Base-by-base conservation (phyloP, 1,139 yeast species). In the Yamadazyma aaseri region DNA sequence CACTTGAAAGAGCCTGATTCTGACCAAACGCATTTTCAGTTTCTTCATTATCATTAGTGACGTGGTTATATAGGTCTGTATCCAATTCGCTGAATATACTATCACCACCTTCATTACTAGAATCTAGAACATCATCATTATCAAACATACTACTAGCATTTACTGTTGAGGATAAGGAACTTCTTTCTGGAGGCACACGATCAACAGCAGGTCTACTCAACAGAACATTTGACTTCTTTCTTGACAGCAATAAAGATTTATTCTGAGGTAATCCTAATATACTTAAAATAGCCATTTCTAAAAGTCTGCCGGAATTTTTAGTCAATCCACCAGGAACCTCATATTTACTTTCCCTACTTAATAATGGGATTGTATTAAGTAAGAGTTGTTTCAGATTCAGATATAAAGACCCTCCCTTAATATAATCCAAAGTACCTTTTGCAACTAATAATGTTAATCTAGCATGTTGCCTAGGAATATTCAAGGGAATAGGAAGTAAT, bases 391-490 rank as follows among this genome's bases (percentile, higher is more conserved):
- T 82, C 53, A 82, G 79, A 32, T 81, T 86, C 51, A 76, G 83
- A 49, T 81, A 79, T 37, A 87, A 59, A 1, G 92, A 81, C 0
- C 96, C 96, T 17, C 92, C 89, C 51, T 86, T 79, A 3, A 87
- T 81, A 53, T 86, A 86, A 45, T 86, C 96, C 38, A 87, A 65
- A 1, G 87, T 77, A 7, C 95, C 90, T 44, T 81, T 81, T 1
- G 95, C 86, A 13, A 86, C 85, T 36, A 86, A 56, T 12, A 86
- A 63, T 0, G 89, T 73, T 42, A 82, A 71, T 31, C 89, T 64
- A 1, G 89, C 79, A 47, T 79, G 77, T 40, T 82, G 77, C 38
- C 94, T 62, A 0, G 89, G 66, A n/a, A 80, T 64, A 49, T 85
- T 86, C 29, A 85, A 51, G 1, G 95, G 95, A 9, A 86, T 56